These are phyloP conservation scores for Forsythia viridissima DNA, from an alignment of 257 asterid species.

Conservation along the genomic window DNA sequence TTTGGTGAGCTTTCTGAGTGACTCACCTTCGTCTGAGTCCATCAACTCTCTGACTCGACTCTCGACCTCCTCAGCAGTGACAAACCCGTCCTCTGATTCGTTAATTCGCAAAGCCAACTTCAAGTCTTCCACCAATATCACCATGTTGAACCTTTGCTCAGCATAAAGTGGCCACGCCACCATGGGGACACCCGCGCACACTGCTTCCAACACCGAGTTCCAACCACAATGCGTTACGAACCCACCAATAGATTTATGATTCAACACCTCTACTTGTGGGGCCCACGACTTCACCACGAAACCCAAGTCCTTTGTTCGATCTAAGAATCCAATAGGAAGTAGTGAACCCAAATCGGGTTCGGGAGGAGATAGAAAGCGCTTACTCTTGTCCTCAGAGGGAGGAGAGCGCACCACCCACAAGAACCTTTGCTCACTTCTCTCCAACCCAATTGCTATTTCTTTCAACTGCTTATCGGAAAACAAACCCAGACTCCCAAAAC, in stretches of 20 bases:
- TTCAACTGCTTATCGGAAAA: constrained; percentile 37
- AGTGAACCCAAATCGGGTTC: constrained; percentile 44
- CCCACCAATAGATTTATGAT: constrained; percentile 56
- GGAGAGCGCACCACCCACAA: constrained; percentile 63
- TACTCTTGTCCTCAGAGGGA: constrained; percentile 32
- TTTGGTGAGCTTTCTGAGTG: constrained; percentile 30
- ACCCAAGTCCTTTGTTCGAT: constrained; percentile 44
- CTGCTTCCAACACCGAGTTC: constrained; percentile 69
- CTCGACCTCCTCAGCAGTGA: constrained; percentile 54
- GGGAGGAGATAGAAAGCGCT: constrained; percentile 25
- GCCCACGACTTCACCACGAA: constrained; percentile 59
- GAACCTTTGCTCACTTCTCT: constrained; percentile 45
- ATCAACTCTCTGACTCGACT: constrained; percentile 42
- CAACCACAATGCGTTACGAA: constrained; percentile 71
- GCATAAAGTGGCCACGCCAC: constrained; percentile 74
- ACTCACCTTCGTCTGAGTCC: constrained; percentile 34
- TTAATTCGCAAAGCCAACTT: constrained; percentile 43
- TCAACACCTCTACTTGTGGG: constrained; percentile 59
- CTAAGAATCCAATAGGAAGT: constrained; percentile 55
- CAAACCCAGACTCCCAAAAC: constrained; percentile 65
- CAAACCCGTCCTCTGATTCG: constrained; percentile 41
- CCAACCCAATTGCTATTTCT: constrained; percentile 54
- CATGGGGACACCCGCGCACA: constrained; percentile 55
- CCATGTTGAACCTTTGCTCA: constrained; percentile 54
- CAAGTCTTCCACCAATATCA: constrained; percentile 51